phyloP scores from a whole-genome alignment of 2,329 filamentous ascomycete species.

The Diaporthe ampelina region DNA sequence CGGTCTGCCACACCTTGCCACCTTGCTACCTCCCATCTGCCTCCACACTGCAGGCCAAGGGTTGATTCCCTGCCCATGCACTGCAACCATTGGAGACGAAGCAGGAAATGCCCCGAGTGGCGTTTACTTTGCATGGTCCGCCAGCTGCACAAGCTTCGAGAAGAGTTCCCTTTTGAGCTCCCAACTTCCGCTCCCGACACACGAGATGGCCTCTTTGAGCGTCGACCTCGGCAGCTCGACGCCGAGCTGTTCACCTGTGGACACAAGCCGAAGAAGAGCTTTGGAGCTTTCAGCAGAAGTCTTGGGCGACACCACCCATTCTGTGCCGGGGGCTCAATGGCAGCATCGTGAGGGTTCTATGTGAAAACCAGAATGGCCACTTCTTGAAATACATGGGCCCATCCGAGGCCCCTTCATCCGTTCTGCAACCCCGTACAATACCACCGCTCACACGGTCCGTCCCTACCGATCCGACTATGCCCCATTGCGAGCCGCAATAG shows the following conservation, averaged over 20 bases:
- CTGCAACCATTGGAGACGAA: constrained; percentile 16
- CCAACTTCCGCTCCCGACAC: background rate
- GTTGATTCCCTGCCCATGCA: constrained; percentile 24
- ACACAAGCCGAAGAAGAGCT: no score
- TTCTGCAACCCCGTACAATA: constrained; percentile 37
- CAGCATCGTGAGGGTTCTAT: background rate
- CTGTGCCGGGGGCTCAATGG: background rate
- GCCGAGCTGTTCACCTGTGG: background rate
- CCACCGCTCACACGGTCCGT: constrained; percentile 57
- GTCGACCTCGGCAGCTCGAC: constrained; percentile 5
- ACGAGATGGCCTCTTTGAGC: constrained; percentile 9
- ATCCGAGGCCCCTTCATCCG: constrained; percentile 8
- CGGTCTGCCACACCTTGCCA: constrained; percentile 2
- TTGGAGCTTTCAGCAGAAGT: background rate
- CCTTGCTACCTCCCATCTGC: background rate
- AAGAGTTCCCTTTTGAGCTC: constrained; percentile 13
- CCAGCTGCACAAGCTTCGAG: constrained; percentile 11
- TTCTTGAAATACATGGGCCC: background rate
- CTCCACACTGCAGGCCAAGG: constrained; percentile 24
- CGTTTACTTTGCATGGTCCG: constrained; percentile 7
- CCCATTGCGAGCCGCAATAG: constrained; percentile 49
- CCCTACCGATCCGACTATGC: constrained; percentile 56
- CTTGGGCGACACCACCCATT: background rate
- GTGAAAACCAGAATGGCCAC: background rate
- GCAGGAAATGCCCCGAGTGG: constrained; percentile 15